Conservation (phyloP, 306 rosid genomes). For the Begonia masoniana region DNA sequence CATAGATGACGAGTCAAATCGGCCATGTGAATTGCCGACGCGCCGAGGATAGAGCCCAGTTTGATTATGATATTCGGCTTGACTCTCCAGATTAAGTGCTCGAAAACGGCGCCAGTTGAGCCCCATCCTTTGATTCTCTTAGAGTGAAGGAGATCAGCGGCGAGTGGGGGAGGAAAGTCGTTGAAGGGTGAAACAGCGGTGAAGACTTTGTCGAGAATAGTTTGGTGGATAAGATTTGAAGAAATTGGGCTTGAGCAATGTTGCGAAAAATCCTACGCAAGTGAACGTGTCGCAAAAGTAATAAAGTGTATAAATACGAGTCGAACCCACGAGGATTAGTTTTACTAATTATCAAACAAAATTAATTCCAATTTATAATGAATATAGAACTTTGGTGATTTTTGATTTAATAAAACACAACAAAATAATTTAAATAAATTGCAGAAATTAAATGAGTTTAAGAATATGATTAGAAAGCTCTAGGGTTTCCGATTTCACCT, state of each 20-base stretch:
- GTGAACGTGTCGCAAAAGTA: no score
- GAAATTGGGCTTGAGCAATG: conserved; percentile 38
- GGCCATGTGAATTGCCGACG: conserved; percentile 71
- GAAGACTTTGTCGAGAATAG: conserved; percentile 33
- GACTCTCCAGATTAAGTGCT: conserved; percentile 36
- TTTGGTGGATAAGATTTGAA: conserved; percentile 27
- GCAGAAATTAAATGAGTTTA: no score
- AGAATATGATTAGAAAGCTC: no score
- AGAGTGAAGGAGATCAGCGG: conserved; percentile 18
- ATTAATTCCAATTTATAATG: no score
- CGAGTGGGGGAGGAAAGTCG: conserved; percentile 50
- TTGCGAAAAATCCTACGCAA: no score
- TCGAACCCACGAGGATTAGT: no score
- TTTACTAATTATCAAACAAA: no score
- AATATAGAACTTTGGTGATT: no score
- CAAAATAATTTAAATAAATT: no score
- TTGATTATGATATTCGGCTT: conserved; percentile 48
- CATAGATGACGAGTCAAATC: conserved; percentile 38
- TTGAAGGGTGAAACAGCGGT: conserved; percentile 39
- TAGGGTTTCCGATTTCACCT: no score
- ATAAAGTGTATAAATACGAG: no score
- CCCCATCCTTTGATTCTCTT: conserved; percentile 38
- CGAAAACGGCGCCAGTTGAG: conserved; percentile 44
- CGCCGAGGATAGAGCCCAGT: conserved; percentile 69
- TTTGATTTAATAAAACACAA: no score